These are phyloP conservation scores for Aquanectria penicillioides DNA, from an alignment of 2,329 filamentous ascomycete species.

Conservation along the genomic window DNA sequence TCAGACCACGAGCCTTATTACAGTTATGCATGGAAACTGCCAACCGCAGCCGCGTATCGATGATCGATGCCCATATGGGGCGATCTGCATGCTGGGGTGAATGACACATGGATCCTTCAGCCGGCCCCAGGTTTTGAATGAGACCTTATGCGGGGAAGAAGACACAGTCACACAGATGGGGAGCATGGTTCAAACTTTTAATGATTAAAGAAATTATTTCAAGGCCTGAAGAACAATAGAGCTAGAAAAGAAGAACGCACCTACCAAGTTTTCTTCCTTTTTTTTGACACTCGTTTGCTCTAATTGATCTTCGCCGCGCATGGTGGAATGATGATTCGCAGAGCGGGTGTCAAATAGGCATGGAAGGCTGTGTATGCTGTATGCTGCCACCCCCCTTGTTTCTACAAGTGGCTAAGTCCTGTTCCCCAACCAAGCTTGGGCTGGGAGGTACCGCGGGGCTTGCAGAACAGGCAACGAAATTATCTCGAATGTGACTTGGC, in stretches of 20 bases:
- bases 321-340: too few species aligned
- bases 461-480: constrained; percentile 5
- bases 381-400: not conserved
- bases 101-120: not conserved
- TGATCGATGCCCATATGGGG: not conserved
- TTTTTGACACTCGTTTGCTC: too few species aligned
- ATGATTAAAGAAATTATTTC: not conserved
- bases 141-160: not conserved
- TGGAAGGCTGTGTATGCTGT: too few species aligned
- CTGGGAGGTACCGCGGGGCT: not conserved
- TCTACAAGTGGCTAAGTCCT: not conserved
- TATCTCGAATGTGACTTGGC: not conserved
- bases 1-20: not conserved
- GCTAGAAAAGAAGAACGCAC: too few species aligned
- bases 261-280: too few species aligned
- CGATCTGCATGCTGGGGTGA: constrained; percentile 7
- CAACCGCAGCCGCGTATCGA: not conserved
- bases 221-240: not conserved
- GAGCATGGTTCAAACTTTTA: too few species aligned
- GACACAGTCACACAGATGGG: not conserved
- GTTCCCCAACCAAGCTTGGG: not conserved
- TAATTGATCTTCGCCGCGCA: too few species aligned
- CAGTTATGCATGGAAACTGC: not conserved
- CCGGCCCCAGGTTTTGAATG: constrained; percentile 6
- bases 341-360: too few species aligned